phyloP scores from a whole-genome alignment of 257 asterid species.

The Gynochthodes officinalis region DNA sequence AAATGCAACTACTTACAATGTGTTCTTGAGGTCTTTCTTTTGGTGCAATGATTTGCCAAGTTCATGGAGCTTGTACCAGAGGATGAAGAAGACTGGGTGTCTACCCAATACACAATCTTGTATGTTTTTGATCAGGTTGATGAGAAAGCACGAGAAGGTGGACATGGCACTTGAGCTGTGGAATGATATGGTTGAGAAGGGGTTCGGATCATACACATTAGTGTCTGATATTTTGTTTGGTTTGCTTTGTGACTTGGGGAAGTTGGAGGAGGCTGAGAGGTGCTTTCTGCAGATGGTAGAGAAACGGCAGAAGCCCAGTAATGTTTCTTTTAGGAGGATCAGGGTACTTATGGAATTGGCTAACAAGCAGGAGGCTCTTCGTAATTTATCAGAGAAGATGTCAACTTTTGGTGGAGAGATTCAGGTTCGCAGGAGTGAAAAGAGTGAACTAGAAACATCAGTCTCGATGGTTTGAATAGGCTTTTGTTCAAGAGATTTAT shows the following conservation, averaged over 20 bases:
- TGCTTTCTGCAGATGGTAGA: conserved; percentile 92
- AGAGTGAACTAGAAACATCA: conserved; percentile 35
- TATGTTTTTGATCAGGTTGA: conserved; percentile 76
- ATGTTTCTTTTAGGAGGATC: conserved; percentile 72
- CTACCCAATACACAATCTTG: conserved; percentile 81
- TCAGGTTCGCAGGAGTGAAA: conserved; percentile 23
- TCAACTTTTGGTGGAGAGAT: conserved; percentile 45
- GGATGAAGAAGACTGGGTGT: conserved; percentile 67
- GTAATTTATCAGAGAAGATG: conserved; percentile 61
- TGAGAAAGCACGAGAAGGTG: conserved; percentile 66
- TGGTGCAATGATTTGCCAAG: conserved; percentile 64
- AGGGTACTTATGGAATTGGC: conserved; percentile 91
- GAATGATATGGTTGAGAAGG: conserved; percentile 84
- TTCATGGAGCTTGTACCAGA: conserved; percentile 70
- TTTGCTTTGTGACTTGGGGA: conserved; percentile 81
- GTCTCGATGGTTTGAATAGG: neutral
- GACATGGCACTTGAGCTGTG: conserved; percentile 78
- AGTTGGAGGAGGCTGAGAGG: conserved; percentile 70
- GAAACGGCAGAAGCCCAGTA: conserved; percentile 81
- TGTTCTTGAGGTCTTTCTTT: conserved; percentile 63
- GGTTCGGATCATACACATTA: conserved; percentile 71
- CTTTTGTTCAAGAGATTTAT: neutral
- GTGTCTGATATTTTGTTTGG: conserved; percentile 71
- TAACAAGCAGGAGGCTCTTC: conserved; percentile 47
- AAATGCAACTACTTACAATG: conserved; percentile 79